Evolutionary conservation across 2,329 filamentous ascomycete genomes (phyloP), one percentile per base, ranked within the genome.

Genomic region (Emergomyces orientalis): DNA sequence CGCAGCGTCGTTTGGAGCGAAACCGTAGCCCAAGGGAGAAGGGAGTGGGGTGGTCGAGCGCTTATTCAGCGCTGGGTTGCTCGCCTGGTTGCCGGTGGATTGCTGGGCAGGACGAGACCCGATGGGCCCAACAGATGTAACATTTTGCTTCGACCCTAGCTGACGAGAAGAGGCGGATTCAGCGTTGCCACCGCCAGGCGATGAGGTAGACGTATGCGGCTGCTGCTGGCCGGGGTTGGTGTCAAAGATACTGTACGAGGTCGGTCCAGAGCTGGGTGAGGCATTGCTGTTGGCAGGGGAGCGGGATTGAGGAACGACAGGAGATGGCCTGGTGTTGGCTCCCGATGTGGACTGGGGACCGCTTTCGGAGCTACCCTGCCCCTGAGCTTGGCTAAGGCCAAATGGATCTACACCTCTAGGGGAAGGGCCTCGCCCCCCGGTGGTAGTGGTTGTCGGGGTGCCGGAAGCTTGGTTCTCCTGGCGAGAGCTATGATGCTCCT

Each of bases 31-130:
- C 60, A 94, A 81, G 14, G 92, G 91, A n/a, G 91, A 95, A n/a
- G 91, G 87, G 37, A 96, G 82, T 61, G 93, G 92, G 2, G 92
- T 96, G 8, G 90, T 96, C 0, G 92, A 90, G 64, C 90, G 89
- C 77, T 94, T 94, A 76, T 83, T 88, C 68, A 90, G 74, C 11
- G 82, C 80, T 41, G 84, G 81, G 70, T 86, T 87, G 39, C 80
- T 73, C 9, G 76, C 69, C 60, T 76, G 76, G 47, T 73, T 68
- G 39, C 75, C 77, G n/a, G 84, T 77, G 41, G 81, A 82, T 47
- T 82, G 82, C 47, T 82, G 83, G 22, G 84, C 82, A 3, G 93
- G 93, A 54, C 94, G 88, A 63, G 93, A 97, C 67, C 94, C 94
- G 69, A 97, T 97, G 22, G 94, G 93, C 27, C 91, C 93, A 61